Base-by-base conservation (phyloP, 2,329 filamentous ascomycete species). In the Exserohilum rostratum region DNA sequence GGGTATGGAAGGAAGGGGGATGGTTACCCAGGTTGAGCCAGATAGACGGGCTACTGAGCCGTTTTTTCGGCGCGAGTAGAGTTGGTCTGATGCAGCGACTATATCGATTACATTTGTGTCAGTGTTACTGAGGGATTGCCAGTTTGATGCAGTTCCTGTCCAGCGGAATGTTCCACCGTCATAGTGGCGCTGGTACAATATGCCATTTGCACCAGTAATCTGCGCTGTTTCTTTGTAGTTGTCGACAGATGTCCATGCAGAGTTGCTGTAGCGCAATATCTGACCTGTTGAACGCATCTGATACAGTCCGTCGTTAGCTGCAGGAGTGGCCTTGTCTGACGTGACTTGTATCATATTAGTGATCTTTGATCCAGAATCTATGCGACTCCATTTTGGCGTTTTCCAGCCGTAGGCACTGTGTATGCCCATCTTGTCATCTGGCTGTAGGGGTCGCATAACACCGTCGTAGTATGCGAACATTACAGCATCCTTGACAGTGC, bases 381-480 rank as follows among this genome's bases (percentile, higher is more conserved):
- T 64, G 2, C 55, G 50, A 11, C 12, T 65, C 67, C 67, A 71
- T 25, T 57, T 60, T 1, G 68, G 68, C 7, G 49, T 57, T 43
- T 62, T 67, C 68, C 68, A 71, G 30, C 68, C 68, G 40, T 71
- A 70, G 5, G 69, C 45, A 9, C 22, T 57, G 44, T 71, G 66
- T n/a, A 67, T 57, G 11, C 65, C 68, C 25, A 65, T 68, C 42
- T 66, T 58, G 45, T 71, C 68, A 42, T 71, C 68, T 0, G 68
- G 50, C 30, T 70, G 64, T 15, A 70, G 34, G 2, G 59, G 59
- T 4, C 61, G 57, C 15, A 67, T 64, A 3, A 52, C 49, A 17
- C 65, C 66, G 11, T 64, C 64, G 53, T 57, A 71, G 50, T 66
- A 68, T 7, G 66, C 62, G 48, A 66, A 71, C 68, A 71, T 71